phyloP scores from a whole-genome alignment of 306 rosid genomes.

The Lagenaria siceraria region DNA sequence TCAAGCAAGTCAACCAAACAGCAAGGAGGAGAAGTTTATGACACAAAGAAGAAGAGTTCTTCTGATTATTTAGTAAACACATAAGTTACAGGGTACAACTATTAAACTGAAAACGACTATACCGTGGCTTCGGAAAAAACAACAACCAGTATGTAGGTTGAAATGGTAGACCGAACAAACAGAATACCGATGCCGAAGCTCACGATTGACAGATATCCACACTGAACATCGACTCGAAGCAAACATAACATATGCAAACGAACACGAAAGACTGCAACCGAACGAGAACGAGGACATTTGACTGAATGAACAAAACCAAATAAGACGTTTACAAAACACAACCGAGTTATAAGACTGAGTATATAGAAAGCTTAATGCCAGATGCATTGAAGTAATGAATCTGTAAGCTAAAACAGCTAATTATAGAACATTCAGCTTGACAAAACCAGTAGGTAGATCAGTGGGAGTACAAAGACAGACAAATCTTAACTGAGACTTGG shows the following conservation, averaged over 20 bases:
- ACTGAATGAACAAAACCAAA: background rate
- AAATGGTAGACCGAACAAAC: background rate
- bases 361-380: background rate
- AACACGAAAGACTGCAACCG: background rate
- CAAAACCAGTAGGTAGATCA: background rate
- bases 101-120: background rate
- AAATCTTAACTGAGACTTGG: background rate
- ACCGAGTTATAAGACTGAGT: background rate
- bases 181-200: background rate
- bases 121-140: background rate
- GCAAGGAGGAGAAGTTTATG: background rate
- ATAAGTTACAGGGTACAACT: background rate
- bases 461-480: background rate
- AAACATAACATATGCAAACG: background rate
- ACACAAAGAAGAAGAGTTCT: background rate
- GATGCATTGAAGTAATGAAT: slow-evolving; percentile 2
- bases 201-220: background rate
- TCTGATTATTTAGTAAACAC: background rate
- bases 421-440: slow-evolving; percentile 4
- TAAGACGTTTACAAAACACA: background rate
- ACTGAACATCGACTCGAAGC: background rate
- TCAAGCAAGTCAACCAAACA: background rate
- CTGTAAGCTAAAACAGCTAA: background rate
- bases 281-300: background rate
- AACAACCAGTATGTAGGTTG: background rate